These are phyloP conservation scores for Gynandropsis gynandra DNA, from an alignment of 345 rosid genomes.

Conservation along the genomic window DNA sequence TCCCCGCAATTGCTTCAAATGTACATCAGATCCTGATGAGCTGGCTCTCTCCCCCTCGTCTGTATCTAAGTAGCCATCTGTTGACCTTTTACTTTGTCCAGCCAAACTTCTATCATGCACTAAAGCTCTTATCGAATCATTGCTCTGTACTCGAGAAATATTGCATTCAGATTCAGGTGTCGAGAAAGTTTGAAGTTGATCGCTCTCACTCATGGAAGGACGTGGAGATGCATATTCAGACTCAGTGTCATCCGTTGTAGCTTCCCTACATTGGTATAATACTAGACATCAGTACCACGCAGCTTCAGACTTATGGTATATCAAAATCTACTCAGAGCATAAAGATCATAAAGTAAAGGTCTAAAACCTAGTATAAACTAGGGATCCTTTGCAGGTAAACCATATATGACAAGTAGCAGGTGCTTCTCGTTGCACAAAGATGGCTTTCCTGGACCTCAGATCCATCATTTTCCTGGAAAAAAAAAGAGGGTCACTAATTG, in stretches of 20 bases:
- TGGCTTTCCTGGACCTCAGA: slow-evolving; percentile 66
- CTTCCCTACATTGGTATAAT: slow-evolving; percentile 20
- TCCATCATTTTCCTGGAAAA: slow-evolving; percentile 56
- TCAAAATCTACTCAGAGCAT: background rate
- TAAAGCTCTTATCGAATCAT: slow-evolving; percentile 44
- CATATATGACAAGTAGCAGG: slow-evolving; percentile 59
- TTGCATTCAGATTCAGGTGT: slow-evolving; percentile 36
- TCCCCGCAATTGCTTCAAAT: background rate
- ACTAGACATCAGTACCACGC: background rate
- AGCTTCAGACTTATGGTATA: no score
- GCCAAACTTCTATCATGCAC: slow-evolving; percentile 29
- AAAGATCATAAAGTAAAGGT: slow-evolving; percentile 7
- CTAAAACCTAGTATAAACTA: slow-evolving; percentile 44
- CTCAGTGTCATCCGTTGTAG: slow-evolving; percentile 11
- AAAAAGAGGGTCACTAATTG: slow-evolving; percentile 9
- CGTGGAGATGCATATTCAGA: slow-evolving; percentile 6
- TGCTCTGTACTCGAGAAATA: slow-evolving; percentile 28
- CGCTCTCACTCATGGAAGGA: slow-evolving; percentile 27
- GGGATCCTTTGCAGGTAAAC: slow-evolving; percentile 61
- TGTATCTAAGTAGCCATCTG: slow-evolving; percentile 26
- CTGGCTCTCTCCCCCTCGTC: slow-evolving; percentile 34
- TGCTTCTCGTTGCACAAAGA: slow-evolving; percentile 39
- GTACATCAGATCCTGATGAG: slow-evolving; percentile 3
- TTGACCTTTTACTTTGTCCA: slow-evolving; percentile 26
- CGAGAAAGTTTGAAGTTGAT: slow-evolving; percentile 28